A percentile compares a stretch with the other conserved stretches of the same genome.
These are phyloP conservation scores for Cordyceps militaris DNA, from an alignment of 2,329 filamentous ascomycete genomes.

Conservation along the genomic window DNA sequence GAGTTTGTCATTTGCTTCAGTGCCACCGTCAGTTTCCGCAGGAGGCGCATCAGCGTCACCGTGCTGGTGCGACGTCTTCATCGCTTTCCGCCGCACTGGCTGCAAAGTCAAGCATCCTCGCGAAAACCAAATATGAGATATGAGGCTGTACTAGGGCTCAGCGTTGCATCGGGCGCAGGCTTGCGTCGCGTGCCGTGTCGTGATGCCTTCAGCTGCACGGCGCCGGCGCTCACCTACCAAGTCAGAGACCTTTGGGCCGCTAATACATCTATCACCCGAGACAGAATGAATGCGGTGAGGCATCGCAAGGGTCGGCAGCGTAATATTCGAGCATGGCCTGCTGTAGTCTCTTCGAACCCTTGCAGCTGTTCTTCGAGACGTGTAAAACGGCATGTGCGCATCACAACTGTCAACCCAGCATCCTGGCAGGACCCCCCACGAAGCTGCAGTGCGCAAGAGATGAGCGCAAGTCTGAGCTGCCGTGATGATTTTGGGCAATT, in stretches of 20 bases:
- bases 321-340: background rate
- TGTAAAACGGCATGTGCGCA: background rate
- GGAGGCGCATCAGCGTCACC: background rate
- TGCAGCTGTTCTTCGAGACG: background rate
- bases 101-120: background rate
- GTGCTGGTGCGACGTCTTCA: background rate
- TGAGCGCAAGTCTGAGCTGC: background rate
- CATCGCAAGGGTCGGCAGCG: background rate
- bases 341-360: background rate
- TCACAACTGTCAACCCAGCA: background rate
- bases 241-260: background rate
- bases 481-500: background rate
- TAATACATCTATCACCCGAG: background rate
- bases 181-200: background rate
- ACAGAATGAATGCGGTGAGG: conserved; percentile 5
- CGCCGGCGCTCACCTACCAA: background rate
- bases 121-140: background rate
- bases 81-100: background rate
- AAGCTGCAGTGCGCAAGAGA: background rate
- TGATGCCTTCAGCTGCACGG: background rate
- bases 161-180: background rate
- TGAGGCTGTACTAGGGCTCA: background rate
- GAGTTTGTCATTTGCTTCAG: background rate
- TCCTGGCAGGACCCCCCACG: background rate
- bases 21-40: background rate